These are phyloP conservation scores for Pezicula neosporulosa DNA, from an alignment of 2,329 filamentous ascomycete species.

Conservation along the genomic window DNA sequence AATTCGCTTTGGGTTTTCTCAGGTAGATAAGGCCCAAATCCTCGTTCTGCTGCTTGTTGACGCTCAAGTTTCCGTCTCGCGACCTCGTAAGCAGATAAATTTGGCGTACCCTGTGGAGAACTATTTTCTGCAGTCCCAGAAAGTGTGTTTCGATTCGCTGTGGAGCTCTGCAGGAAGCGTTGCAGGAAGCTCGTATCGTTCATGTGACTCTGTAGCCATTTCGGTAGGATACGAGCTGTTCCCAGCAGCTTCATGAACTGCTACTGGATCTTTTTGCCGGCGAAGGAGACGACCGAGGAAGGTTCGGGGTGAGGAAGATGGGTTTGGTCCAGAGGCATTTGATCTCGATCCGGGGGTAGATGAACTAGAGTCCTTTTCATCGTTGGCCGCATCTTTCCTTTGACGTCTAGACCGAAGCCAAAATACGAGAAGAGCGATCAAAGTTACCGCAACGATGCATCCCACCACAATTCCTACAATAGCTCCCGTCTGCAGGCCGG, in stretches of 20 bases:
- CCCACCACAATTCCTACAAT: conserved; percentile 23
- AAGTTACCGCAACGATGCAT: conserved; percentile 4
- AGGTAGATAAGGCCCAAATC: conserved; percentile 27
- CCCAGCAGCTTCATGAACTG: conserved; percentile 47
- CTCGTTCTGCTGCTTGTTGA: conserved; percentile 35
- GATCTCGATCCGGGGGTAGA: background rate
- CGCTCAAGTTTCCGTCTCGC: conserved; percentile 47
- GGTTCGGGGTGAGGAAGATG: conserved; percentile 39
- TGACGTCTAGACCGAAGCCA: conserved; percentile 11
- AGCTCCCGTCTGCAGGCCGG: conserved; percentile 13
- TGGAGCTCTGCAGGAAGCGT: conserved; percentile 24
- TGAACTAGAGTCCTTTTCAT: conserved; percentile 26
- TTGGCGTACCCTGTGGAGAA: conserved; percentile 28
- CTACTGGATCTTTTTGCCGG: conserved; percentile 37
- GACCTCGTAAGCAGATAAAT: conserved; percentile 46
- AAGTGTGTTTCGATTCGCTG: conserved; percentile 18
- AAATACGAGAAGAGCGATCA: conserved; percentile 11
- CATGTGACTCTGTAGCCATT: conserved; percentile 21
- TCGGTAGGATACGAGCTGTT: conserved; percentile 44
- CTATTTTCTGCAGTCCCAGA: conserved; percentile 17
- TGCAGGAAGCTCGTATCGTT: conserved; percentile 21
- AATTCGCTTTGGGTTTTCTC: conserved; percentile 25
- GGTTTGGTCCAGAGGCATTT: conserved; percentile 9
- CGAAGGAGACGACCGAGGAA: conserved; percentile 39
- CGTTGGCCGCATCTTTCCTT: conserved; percentile 41